Evolutionary conservation across 2,329 filamentous ascomycete species (phyloP).

Genomic region (Alternaria sp.): DNA sequence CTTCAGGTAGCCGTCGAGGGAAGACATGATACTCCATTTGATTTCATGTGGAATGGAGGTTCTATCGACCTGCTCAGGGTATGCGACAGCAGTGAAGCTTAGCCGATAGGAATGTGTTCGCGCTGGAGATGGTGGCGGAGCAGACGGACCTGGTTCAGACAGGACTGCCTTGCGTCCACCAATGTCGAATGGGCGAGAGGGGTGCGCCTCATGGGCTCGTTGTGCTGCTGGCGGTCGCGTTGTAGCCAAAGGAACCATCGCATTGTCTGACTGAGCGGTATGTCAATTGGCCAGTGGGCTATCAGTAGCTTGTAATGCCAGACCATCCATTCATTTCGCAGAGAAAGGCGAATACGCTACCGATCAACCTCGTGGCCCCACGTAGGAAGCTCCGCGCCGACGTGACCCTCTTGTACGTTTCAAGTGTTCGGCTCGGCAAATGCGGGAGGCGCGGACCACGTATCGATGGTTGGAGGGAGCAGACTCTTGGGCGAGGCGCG

Average conservation of each 20-base stretch:
- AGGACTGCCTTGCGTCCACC: neutral
- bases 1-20: neutral
- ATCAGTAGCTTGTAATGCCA: too few relatives aligned
- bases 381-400: neutral
- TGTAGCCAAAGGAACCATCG: neutral
- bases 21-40: neutral
- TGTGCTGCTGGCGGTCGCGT: neutral
- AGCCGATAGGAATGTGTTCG: neutral
- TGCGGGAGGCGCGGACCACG: neutral
- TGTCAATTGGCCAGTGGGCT: too few relatives aligned
- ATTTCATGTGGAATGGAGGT: too few relatives aligned
- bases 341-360: neutral
- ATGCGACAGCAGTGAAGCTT: neutral
- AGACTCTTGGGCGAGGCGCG: neutral
- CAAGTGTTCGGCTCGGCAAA: neutral
- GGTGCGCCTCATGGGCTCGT: neutral
- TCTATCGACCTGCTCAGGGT: too few relatives aligned
- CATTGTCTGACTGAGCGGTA: too few relatives aligned
- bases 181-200: neutral
- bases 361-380: neutral
- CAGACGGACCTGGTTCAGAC: neutral
- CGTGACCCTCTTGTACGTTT: neutral
- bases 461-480: neutral
- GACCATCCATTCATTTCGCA: too few relatives aligned
- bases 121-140: neutral